Conservation (phyloP, 306 rosid genomes). For the Leucaena leucocephala region DNA sequence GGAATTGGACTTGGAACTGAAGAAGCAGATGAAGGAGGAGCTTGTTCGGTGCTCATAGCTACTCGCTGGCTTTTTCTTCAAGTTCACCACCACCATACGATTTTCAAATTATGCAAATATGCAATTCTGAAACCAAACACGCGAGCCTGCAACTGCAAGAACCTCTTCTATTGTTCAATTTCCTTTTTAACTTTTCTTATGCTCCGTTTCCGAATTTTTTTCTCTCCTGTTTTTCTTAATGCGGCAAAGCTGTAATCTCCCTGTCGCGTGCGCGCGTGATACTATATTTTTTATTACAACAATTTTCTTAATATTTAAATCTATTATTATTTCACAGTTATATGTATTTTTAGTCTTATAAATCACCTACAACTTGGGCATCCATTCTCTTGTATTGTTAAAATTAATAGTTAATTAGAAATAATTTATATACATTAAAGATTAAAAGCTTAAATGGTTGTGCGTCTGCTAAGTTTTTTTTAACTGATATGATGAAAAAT, state of each 20-base stretch:
- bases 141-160: slow-evolving; percentile 8
- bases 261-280: neutral
- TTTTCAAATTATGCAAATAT: neutral
- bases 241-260: slow-evolving; percentile 19
- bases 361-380: neutral
- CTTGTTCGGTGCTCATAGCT: slow-evolving; percentile 55
- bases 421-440: too few relatives aligned
- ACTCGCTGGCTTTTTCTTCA: neutral
- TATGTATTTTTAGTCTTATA: neutral
- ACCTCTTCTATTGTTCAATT: neutral
- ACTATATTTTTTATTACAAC: neutral
- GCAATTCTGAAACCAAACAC: neutral
- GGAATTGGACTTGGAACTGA: slow-evolving; percentile 27
- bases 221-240: neutral
- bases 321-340: neutral
- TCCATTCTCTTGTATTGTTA: too few relatives aligned
- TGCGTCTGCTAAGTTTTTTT: too few relatives aligned
- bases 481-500: too few relatives aligned
- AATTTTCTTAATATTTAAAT: too few relatives aligned
- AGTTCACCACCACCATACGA: slow-evolving; percentile 21
- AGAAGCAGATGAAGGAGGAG: slow-evolving; percentile 28
- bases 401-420: too few relatives aligned
- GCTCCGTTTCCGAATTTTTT: neutral
- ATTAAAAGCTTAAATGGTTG: too few relatives aligned
- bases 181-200: neutral